A percentile compares a stretch with the other conserved stretches of the same genome.
Conservation (phyloP, 441 rosid genomes). For the Viola pubescens region DNA sequence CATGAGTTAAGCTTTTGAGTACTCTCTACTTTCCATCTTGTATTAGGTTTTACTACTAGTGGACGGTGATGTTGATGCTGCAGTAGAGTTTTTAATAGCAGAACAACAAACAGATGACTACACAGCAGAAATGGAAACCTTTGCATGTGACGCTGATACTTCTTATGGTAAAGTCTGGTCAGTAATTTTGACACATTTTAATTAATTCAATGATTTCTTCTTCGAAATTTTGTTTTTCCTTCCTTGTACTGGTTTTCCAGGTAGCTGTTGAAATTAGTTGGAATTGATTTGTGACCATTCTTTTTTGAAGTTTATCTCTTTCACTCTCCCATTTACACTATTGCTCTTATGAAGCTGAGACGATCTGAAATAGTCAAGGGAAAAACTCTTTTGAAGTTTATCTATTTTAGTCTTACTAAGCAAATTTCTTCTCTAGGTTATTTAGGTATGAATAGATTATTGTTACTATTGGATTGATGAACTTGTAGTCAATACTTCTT, state of each 20-base stretch:
- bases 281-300: too few species aligned
- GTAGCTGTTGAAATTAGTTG: not conserved
- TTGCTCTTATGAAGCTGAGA: too few species aligned
- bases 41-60: constrained; percentile 66
- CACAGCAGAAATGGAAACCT: constrained; percentile 25
- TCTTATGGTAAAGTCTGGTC: constrained; percentile 49
- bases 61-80: constrained; percentile 73
- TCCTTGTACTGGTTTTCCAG: not conserved
- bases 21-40: constrained; percentile 13
- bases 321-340: too few species aligned
- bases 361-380: too few species aligned
- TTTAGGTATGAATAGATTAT: too few species aligned
- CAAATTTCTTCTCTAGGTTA: too few species aligned
- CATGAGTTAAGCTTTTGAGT: not conserved
- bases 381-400: too few species aligned
- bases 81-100: constrained; percentile 69
- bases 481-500: too few species aligned
- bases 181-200: constrained; percentile 18
- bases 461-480: too few species aligned
- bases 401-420: too few species aligned
- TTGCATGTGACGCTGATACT: constrained; percentile 26
- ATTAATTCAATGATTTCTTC: not conserved
- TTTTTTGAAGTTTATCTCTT: too few species aligned
- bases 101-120: constrained; percentile 42
- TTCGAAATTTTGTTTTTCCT: not conserved